Conservation (phyloP, 1,284 basidiomycete species). For the Cryptococcus hybrid region DNA sequence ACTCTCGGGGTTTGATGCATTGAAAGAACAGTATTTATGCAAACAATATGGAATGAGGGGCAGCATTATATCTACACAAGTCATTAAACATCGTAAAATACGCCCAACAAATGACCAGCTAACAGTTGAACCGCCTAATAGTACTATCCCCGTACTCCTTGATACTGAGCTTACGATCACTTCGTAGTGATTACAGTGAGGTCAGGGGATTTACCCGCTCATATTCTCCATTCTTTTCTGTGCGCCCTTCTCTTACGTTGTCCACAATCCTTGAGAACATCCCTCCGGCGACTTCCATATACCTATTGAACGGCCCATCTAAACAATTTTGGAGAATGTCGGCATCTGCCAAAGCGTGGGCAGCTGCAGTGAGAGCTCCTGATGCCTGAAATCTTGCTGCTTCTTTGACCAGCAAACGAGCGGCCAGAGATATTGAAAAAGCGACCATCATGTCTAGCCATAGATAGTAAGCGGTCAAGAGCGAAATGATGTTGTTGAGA, state of each 20-base stretch:
- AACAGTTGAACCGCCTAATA: too few relatives aligned
- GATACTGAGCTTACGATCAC: too few relatives aligned
- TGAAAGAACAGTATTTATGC: too few relatives aligned
- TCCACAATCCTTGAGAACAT: constrained; percentile 30
- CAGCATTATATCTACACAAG: too few relatives aligned
- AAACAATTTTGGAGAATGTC: constrained; percentile 22
- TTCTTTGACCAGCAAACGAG: constrained; percentile 36
- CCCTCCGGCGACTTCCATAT: constrained; percentile 25
- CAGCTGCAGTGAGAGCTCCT: constrained; percentile 14
- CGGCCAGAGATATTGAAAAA: constrained; percentile 26
- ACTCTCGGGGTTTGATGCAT: constrained; percentile 3
- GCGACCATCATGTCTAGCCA: constrained; percentile 28
- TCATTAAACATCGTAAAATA: too few relatives aligned
- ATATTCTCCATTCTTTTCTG: constrained; percentile 39
- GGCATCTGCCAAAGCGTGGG: constrained; percentile 25
- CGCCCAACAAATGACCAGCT: too few relatives aligned
- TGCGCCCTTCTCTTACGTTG: constrained; percentile 28
- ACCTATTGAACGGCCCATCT: constrained; percentile 23
- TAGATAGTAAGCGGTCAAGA: neutral
- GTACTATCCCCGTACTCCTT: too few relatives aligned
- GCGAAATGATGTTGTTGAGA: too few relatives aligned
- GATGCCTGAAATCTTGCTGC: constrained; percentile 13
- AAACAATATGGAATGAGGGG: too few relatives aligned
- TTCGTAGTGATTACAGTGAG: too few relatives aligned
- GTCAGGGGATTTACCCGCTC: constrained; percentile 16